These are phyloP conservation scores for Pharnaceum exiguum DNA, from an alignment of 148 eudicot genomes.

Conservation along the genomic window DNA sequence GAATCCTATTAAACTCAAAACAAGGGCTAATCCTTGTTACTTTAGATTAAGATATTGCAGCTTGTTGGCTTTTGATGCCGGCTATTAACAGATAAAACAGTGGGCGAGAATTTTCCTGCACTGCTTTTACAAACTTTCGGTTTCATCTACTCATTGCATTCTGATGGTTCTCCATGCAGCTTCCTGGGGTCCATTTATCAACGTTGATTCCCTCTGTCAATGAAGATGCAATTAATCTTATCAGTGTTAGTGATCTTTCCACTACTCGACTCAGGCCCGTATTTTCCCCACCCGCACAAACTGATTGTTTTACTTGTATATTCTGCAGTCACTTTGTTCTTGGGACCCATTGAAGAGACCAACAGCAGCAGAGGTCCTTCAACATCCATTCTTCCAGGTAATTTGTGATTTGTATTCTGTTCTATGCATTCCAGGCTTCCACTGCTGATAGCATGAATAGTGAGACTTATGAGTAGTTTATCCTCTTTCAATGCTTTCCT, in stretches of 20 bases:
- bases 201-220: conserved; percentile 68
- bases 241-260: conserved; percentile 34
- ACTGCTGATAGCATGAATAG: background rate
- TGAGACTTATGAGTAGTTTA: background rate
- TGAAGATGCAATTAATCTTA: conserved; percentile 63
- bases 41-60: too few species aligned
- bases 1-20: too few species aligned
- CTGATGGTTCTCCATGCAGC: conserved; percentile 29
- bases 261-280: background rate
- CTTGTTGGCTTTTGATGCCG: too few species aligned
- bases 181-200: conserved; percentile 65
- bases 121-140: background rate
- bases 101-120: background rate
- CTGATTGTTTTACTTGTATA: background rate
- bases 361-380: conserved; percentile 79
- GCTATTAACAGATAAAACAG: too few species aligned
- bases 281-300: background rate
- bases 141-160: conserved; percentile 1
- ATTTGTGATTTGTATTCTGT: background rate
- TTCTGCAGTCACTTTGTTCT: conserved; percentile 66
- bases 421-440: background rate
- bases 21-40: too few species aligned
- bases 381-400: conserved; percentile 95
- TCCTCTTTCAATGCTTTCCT: background rate
- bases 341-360: conserved; percentile 92